phyloP scores from a whole-genome alignment of 768 basidiomycete species.

The Termitomyces heimii region DNA sequence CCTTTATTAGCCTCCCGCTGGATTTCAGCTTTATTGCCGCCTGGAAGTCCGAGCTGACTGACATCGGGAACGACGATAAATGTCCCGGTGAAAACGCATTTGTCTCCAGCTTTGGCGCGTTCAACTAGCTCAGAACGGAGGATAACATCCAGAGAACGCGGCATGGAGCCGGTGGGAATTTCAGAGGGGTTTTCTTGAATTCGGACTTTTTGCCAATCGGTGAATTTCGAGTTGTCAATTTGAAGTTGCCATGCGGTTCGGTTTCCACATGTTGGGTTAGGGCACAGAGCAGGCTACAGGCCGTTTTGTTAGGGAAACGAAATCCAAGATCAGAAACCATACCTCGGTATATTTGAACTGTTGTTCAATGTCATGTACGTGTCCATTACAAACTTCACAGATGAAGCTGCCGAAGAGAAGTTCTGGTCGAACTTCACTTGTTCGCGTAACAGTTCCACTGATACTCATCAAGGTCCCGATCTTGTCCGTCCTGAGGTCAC shows the following conservation, averaged over 20 bases:
- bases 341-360: slow-evolving; percentile 99
- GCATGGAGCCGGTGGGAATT: slow-evolving; percentile 98
- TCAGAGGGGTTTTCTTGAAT: slow-evolving; percentile 99
- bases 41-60: slow-evolving; percentile 90
- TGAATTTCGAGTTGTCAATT: slow-evolving; percentile 94
- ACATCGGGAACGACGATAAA: slow-evolving; percentile 99
- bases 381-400: slow-evolving; percentile 82
- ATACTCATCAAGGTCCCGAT: slow-evolving; percentile 95
- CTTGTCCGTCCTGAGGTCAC: slow-evolving; percentile 87
- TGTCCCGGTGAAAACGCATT: slow-evolving; percentile 95
- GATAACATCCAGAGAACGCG: slow-evolving; percentile 93
- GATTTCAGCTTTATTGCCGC: slow-evolving; percentile 87
- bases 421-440: slow-evolving; percentile 96
- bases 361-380: slow-evolving; percentile 92
- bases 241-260: slow-evolving; percentile 88
- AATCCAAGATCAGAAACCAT: slow-evolving; percentile 2
- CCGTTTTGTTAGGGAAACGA: neutral
- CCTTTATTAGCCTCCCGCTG: slow-evolving; percentile 78
- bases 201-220: slow-evolving; percentile 99
- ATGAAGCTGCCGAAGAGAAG: slow-evolving; percentile 89
- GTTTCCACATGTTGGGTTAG: slow-evolving; percentile 92
- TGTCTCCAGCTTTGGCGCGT: slow-evolving; percentile 98
- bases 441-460: slow-evolving; percentile 95
- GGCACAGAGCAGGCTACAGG: slow-evolving; percentile 82
- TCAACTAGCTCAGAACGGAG: slow-evolving; percentile 94